Percentiles rank a stretch among this genome's conserved stretches.
These are phyloP conservation scores for Xylaria telfairii DNA, from an alignment of 495 filamentous ascomycete genomes.

Conservation along the genomic window DNA sequence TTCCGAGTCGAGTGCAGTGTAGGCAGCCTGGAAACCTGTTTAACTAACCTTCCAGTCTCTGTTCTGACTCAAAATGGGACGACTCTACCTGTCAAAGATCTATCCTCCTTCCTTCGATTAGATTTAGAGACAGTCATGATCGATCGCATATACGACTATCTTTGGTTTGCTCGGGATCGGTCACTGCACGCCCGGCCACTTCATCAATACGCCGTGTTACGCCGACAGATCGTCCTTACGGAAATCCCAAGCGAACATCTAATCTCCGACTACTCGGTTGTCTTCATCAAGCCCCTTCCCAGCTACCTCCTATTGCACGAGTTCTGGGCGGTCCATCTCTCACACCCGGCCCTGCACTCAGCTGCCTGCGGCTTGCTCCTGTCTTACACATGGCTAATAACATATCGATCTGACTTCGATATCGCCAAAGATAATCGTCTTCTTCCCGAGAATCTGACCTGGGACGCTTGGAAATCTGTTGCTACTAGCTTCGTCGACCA, in stretches of 20 bases:
- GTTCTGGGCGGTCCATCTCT: no score
- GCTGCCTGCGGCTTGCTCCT: no score
- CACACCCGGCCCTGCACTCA: no score
- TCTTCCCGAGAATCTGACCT: no score
- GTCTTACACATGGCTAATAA: no score
- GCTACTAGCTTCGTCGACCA: no score
- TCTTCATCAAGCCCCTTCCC: neutral
- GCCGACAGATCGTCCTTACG: neutral
- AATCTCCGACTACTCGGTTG: neutral
- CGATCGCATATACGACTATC: neutral
- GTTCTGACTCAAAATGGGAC: no score
- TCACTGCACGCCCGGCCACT: neutral
- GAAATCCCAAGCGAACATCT: neutral
- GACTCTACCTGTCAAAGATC: neutral
- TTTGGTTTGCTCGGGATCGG: neutral
- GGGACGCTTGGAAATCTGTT: no score
- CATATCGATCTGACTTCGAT: no score
- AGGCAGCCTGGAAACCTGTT: neutral
- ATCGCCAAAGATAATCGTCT: no score
- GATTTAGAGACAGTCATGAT: neutral
- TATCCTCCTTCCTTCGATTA: neutral
- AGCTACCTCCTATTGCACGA: no score
- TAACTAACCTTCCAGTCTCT: neutral
- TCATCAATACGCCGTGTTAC: neutral
- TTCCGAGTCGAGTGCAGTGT: neutral